phyloP scores from a whole-genome alignment of 1,284 basidiomycete genomes.

The Bjerkandera adusta region DNA sequence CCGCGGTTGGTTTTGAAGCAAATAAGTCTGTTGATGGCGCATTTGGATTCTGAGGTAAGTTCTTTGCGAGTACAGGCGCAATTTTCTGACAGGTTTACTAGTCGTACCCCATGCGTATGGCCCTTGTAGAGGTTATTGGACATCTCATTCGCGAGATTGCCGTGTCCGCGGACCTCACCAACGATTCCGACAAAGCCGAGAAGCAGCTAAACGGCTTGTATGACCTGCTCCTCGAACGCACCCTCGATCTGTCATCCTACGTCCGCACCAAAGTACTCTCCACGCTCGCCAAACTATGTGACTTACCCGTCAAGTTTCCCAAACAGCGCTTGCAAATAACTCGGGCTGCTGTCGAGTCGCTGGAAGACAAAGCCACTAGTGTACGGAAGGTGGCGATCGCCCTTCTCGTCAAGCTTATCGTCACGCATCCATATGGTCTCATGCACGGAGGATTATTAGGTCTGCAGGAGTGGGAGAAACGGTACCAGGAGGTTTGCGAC shows the following conservation, averaged over 20 bases:
- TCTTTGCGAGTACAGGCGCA: neutral
- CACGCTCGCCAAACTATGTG: constrained; percentile 71
- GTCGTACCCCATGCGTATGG: constrained; percentile 96
- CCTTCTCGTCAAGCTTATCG: constrained; percentile 75
- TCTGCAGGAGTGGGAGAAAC: constrained; percentile 70
- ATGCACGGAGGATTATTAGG: constrained; percentile 85
- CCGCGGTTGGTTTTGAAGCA: constrained; percentile 90
- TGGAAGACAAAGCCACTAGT: constrained; percentile 89
- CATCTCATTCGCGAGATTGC: constrained; percentile 79
- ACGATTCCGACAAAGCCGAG: constrained; percentile 57
- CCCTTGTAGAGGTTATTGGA: constrained; percentile 86
- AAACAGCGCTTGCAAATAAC: constrained; percentile 83
- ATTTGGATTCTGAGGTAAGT: constrained; percentile 89
- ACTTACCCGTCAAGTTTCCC: constrained; percentile 82
- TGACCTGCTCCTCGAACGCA: constrained; percentile 82
- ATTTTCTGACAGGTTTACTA: constrained; percentile 28
- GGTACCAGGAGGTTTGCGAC: constrained; percentile 65
- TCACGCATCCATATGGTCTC: constrained; percentile 88
- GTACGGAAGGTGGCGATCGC: constrained; percentile 86
- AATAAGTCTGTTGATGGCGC: constrained; percentile 80
- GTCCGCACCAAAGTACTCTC: constrained; percentile 87
- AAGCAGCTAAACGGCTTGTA: constrained; percentile 87
- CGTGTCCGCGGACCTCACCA: constrained; percentile 50
- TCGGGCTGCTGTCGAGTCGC: constrained; percentile 70
- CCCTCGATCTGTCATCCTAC: constrained; percentile 88